phyloP scores from a whole-genome alignment of 306 rosid genomes.

The Fragaria iinumae region DNA sequence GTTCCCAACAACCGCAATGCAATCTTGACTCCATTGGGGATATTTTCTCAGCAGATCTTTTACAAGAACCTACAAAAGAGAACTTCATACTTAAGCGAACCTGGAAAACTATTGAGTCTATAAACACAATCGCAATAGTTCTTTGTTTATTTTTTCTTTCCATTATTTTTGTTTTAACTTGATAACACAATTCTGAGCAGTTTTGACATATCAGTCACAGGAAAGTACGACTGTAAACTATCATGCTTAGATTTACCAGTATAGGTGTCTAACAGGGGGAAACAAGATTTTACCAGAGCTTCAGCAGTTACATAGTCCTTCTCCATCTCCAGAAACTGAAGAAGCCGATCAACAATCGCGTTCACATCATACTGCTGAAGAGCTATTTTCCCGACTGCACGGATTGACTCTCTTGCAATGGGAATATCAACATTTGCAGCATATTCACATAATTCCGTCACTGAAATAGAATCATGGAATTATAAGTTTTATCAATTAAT shows the following conservation, averaged over 20 bases:
- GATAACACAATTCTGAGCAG: neutral
- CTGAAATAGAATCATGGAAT: slow-evolving; percentile 50
- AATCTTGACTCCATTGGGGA: slow-evolving; percentile 99
- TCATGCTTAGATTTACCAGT: slow-evolving; percentile 16
- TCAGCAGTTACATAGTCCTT: slow-evolving; percentile 98
- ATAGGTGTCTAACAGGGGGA: neutral
- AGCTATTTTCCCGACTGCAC: slow-evolving; percentile 99
- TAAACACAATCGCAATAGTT: slow-evolving; percentile 15
- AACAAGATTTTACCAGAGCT: slow-evolving; percentile 73
- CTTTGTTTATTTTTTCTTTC: neutral
- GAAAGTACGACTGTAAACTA: slow-evolving; percentile 9
- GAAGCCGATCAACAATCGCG: slow-evolving; percentile 97
- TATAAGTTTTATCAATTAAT: neutral
- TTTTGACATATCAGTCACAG: slow-evolving; percentile 17
- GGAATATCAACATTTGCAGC: slow-evolving; percentile 99
- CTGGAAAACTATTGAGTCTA: slow-evolving; percentile 14
- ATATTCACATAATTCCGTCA: slow-evolving; percentile 97
- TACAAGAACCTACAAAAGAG: slow-evolving; percentile 78
- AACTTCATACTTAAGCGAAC: slow-evolving; percentile 32
- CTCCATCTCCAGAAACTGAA: slow-evolving; percentile 99
- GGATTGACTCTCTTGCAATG: slow-evolving; percentile 98
- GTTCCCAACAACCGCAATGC: slow-evolving; percentile 98
- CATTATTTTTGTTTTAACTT: neutral
- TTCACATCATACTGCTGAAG: slow-evolving; percentile 98
- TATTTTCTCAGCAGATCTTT: slow-evolving; percentile 94